phyloP scores from a whole-genome alignment of 306 rosid genomes.

The Cotoneaster glaucophyllus region DNA sequence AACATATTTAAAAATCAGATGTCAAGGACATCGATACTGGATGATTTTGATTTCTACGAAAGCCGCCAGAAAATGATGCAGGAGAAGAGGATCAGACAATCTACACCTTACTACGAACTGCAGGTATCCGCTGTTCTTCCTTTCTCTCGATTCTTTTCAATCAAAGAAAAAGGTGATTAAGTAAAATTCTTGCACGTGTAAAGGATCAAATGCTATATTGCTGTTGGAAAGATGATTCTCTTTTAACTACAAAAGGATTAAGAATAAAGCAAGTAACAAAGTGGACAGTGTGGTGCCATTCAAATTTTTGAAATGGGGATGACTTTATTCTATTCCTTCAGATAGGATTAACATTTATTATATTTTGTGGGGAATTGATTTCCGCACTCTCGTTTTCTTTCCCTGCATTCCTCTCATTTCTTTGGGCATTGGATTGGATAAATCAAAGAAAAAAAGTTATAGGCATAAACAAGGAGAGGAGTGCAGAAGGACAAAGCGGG shows the following conservation, averaged over 20 bases:
- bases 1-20: slow-evolving; percentile 46
- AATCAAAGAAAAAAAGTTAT: no score
- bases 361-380: not conserved
- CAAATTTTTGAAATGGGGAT: not conserved
- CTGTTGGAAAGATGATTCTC: slow-evolving; percentile 10
- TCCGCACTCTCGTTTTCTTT: not conserved
- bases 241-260: slow-evolving; percentile 16
- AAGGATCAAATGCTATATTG: not conserved
- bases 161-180: not conserved
- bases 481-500: not conserved
- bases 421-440: no score
- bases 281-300: slow-evolving; percentile 22
- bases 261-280: slow-evolving; percentile 13
- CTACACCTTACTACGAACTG: slow-evolving; percentile 25
- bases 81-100: slow-evolving; percentile 56
- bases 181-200: not conserved
- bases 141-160: slow-evolving; percentile 3
- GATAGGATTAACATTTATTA: not conserved
- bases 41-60: slow-evolving; percentile 75
- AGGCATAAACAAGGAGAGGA: not conserved
- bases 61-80: slow-evolving; percentile 68
- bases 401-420: not conserved
- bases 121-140: slow-evolving; percentile 31
- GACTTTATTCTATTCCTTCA: slow-evolving; percentile 28
- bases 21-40: slow-evolving; percentile 61